These are phyloP conservation scores for Serpula lacrymans DNA, from an alignment of 768 basidiomycete species.

Conservation along the genomic window DNA sequence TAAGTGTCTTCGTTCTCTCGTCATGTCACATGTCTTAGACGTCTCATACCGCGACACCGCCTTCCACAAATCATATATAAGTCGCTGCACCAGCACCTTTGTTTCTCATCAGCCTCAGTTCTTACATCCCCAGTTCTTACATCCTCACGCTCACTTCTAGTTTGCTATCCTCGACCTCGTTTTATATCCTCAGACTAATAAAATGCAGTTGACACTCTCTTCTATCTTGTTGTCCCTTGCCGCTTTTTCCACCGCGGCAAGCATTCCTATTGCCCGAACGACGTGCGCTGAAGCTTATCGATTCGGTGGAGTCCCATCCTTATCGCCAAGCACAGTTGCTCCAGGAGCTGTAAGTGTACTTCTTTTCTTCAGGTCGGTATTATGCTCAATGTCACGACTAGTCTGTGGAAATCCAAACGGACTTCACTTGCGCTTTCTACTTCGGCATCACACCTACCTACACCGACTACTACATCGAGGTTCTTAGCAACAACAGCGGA, in stretches of 20 bases:
- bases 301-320: conserved; percentile 13
- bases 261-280: conserved; percentile 15
- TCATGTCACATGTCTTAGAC: no score
- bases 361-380: no score
- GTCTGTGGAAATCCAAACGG: conserved; percentile 13
- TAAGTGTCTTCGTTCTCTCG: no score
- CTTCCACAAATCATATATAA: no score
- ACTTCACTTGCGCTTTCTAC: conserved; percentile 24
- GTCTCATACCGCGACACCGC: no score
- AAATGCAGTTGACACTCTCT: conserved; percentile 17
- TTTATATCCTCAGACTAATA: no score
- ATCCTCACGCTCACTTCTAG: no score
- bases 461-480: conserved; percentile 32
- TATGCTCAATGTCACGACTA: not conserved
- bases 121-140: no score
- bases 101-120: no score
- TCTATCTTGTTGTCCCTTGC: conserved; percentile 9
- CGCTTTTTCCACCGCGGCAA: conserved; percentile 12
- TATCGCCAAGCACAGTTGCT: conserved; percentile 19
- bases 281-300: conserved; percentile 18
- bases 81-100: no score
- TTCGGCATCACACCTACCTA: conserved; percentile 17
- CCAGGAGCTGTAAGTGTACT: conserved; percentile 19
- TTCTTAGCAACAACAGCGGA: conserved; percentile 28
- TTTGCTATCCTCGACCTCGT: no score